Evolutionary conservation across 371 early-diverging fungal genomes (phyloP), one percentile per base, ranked within the genome.

Genomic region (Mortierella sp.): DNA sequence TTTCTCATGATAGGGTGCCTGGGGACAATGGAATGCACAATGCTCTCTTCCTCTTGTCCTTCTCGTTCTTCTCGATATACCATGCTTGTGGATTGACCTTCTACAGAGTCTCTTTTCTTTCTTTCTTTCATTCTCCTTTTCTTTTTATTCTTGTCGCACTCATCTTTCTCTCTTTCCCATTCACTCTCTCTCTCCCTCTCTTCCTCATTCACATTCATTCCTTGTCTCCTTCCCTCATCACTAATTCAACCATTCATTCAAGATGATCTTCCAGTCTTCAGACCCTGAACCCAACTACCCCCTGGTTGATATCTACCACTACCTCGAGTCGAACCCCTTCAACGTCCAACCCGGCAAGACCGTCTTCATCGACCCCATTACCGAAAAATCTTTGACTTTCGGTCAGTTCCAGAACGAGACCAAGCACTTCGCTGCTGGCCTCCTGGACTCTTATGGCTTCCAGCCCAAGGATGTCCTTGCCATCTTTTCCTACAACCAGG

Each of bases 401-500:
- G 91, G 90, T 18, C 91, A 95, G 71, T 82, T 96, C 35, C 90
- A 91, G 56, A 77, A 87, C 65, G 73, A 86, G 29, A 88, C 94
- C 16, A 80, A 90, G 55, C 87, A 90, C 24, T 94, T 97, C 87
- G 96, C 96, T 41, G 92, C 93, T 16, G 95, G 96, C 32, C 89
- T 97, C 21, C 89, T 90, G 87, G 91, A 94, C 75, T 58, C 14
- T 7, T 75, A 77, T 48, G 86, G 89, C 3, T 91, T 97, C 46
- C 83, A 92, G 63, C 88, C 85, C 71, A 93, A 94, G 65, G 94
- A 96, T 49, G 93, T 93, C 0, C 87, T 97, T 24, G 94, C 92
- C 60, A 81, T 96, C 12, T 92, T 91, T 55, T 88, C 96, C 4
- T 95, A 93, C 54, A 97, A 97, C 90, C 91, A 93, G 81, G 91